Conservation (phyloP, 306 rosid species). For the Prunus padus region DNA sequence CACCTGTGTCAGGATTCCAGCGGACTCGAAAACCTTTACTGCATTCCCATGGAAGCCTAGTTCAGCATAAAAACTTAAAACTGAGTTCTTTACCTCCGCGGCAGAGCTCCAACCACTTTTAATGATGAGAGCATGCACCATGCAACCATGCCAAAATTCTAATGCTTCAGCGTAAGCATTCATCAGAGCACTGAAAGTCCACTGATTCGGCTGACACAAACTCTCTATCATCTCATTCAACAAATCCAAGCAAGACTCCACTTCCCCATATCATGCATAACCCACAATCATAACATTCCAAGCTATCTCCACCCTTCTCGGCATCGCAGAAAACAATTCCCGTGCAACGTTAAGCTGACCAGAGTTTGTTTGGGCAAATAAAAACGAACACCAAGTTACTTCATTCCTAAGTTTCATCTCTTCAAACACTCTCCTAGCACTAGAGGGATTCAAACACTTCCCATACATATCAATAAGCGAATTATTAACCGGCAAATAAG, state of each 20-base stretch:
- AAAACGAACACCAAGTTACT: constrained; percentile 69
- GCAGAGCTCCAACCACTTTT: constrained; percentile 69
- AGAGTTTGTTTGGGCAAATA: constrained; percentile 58
- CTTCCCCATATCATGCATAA: constrained; percentile 53
- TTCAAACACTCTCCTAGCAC: constrained; percentile 61
- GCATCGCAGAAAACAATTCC: constrained; percentile 53
- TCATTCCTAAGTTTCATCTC: constrained; percentile 55
- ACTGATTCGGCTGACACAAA: constrained; percentile 55
- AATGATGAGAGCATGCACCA: constrained; percentile 59
- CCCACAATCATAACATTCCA: constrained; percentile 70
- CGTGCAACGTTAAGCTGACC: constrained; percentile 35
- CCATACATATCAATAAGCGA: constrained; percentile 76
- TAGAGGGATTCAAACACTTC: constrained; percentile 51
- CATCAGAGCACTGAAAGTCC: constrained; percentile 70
- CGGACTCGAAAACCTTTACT: constrained; percentile 46
- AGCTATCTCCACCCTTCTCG: constrained; percentile 55
- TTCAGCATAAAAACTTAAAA: constrained; percentile 63
- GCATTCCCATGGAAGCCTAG: constrained; percentile 51
- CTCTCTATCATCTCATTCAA: constrained; percentile 56
- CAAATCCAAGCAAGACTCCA: constrained; percentile 47
- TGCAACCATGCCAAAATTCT: constrained; percentile 41
- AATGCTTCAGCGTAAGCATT: constrained; percentile 54
- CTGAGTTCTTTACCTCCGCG: constrained; percentile 60
- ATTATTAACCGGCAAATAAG: constrained; percentile 53
- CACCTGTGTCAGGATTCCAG: constrained; percentile 51